These are phyloP conservation scores for Russula brevipes DNA, from an alignment of 768 basidiomycete genomes.

Conservation along the genomic window DNA sequence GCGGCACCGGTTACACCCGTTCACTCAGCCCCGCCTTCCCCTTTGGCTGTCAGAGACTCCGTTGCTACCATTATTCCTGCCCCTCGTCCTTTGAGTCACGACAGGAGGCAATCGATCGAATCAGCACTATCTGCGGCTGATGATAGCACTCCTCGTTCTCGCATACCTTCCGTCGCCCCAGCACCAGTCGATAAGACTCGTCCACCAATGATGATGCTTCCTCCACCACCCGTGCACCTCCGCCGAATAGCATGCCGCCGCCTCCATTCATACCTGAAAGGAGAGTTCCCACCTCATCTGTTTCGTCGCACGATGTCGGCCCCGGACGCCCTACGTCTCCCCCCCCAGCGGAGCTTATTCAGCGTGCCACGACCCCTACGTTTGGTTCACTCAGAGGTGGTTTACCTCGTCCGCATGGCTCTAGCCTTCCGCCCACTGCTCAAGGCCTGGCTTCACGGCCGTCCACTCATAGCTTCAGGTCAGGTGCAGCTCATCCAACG, in stretches of 20 bases:
- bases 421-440: slow-evolving; percentile 69
- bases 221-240: slow-evolving; percentile 68
- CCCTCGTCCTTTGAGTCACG: slow-evolving; percentile 49
- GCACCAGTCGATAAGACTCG: slow-evolving; percentile 66
- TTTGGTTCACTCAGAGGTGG: slow-evolving; percentile 58
- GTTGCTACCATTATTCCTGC: slow-evolving; percentile 44
- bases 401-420: slow-evolving; percentile 58
- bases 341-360: slow-evolving; percentile 86
- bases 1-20: slow-evolving; percentile 33
- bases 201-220: slow-evolving; percentile 78
- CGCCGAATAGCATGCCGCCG: slow-evolving; percentile 65
- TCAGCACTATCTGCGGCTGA: slow-evolving; percentile 55
- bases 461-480: slow-evolving; percentile 80
- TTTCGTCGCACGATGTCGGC: slow-evolving; percentile 51
- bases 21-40: slow-evolving; percentile 37
- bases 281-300: slow-evolving; percentile 42
- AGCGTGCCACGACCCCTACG: slow-evolving; percentile 84
- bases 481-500: slow-evolving; percentile 52
- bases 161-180: slow-evolving; percentile 54
- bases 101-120: slow-evolving; percentile 68
- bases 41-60: slow-evolving; percentile 49
- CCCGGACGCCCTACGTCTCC: slow-evolving; percentile 90
- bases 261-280: slow-evolving; percentile 73
- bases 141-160: slow-evolving; percentile 47
- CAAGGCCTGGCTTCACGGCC: slow-evolving; percentile 63